phyloP scores from a whole-genome alignment of 2,329 filamentous ascomycete species.

The Diplodia mutila region DNA sequence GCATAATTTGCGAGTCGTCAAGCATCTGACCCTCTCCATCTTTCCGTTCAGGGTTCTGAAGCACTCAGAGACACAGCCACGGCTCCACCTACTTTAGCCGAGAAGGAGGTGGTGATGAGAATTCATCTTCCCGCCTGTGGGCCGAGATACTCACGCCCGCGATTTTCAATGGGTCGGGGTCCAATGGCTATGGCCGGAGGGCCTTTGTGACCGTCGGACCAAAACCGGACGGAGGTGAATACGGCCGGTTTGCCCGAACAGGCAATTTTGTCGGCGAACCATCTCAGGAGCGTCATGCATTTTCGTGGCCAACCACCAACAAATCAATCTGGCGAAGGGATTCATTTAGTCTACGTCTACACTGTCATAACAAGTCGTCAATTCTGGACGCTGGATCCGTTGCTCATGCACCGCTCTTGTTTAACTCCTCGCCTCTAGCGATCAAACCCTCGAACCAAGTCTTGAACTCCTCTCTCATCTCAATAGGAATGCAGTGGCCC shows the following conservation, averaged over 20 bases:
- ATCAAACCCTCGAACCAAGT: slow-evolving; percentile 62
- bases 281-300: neutral
- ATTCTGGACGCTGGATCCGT: neutral
- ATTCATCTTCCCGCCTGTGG: neutral
- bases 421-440: slow-evolving; percentile 56
- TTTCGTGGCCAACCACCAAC: neutral
- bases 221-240: neutral
- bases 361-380: neutral
- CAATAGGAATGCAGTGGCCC: slow-evolving; percentile 76
- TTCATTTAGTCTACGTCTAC: neutral
- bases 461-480: slow-evolving; percentile 72
- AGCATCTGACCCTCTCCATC: neutral
- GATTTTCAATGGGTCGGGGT: neutral
- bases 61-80: neutral
- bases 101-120: neutral
- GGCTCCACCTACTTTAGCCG: neutral
- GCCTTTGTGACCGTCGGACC: neutral
- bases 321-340: neutral
- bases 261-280: slow-evolving; percentile 1
- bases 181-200: neutral
- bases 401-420: slow-evolving; percentile 27
- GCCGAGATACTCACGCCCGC: neutral
- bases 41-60: neutral
- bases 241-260: neutral
- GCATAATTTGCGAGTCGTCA: slow-evolving; percentile 13